Base-by-base conservation (phyloP, 805 yeast genomes). In the Candida silvicultrix region DNA sequence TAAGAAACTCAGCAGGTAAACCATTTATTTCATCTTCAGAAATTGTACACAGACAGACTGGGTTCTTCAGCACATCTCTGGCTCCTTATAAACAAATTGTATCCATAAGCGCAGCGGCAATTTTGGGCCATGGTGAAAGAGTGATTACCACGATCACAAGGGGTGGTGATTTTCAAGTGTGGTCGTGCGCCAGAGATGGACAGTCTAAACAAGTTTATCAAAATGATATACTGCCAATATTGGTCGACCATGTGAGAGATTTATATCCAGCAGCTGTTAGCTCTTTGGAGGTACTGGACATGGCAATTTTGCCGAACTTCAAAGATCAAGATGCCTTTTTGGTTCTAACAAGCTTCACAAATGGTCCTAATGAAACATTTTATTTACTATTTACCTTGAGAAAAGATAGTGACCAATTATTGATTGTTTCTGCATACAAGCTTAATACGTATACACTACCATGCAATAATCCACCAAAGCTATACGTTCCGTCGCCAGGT, bases 1-100 rank as follows among this genome's bases (percentile, higher is more conserved):
- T 89, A 29, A 75, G 84, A 49, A 94, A 89, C 61, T 70, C 77
- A 41, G 70, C 77, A 32, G 92, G 95, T 29, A 82, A 79, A 54
- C 80, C 86, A 1, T 57, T 58, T 14, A 55, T 76, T 12, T 48
- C 53, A 20, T 43, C 49, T 4, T 48, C 54, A 19, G 60, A 58
- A 20, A 52, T 63, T 16, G 44, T 56, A 18, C 50, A 45, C 40
- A 57, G 62, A 66, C 58, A 63, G 49, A 49, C 60, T 44, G 56
- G 78, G 49, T 60, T 66, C 60, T 53, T 68, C 37, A 62, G 65
- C 32, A 55, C 51, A 14, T 44, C 58, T 1, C 52, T 67, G 18
- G 51, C 56, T 2, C 44, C 45, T 19, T 53, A 59, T 7, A 66
- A 70, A 40, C 68, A 78, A 43, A 74, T 89, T 18, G 80, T 78